These are phyloP conservation scores for Populus hybrid DNA, from an alignment of 441 rosid genomes.

Conservation along the genomic window DNA sequence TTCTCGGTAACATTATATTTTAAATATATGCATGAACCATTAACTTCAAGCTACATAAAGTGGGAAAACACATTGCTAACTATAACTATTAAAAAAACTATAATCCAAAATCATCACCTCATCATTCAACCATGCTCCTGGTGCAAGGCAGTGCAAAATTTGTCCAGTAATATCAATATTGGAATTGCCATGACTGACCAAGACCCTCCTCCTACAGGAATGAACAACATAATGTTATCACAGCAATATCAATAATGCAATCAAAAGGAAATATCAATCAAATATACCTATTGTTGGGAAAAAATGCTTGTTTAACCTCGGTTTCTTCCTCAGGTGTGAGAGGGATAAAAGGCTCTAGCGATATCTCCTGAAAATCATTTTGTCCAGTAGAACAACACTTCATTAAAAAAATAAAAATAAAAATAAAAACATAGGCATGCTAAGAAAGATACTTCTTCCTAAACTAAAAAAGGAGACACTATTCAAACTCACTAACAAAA, in stretches of 20 bases:
- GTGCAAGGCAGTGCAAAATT: conserved; percentile 63
- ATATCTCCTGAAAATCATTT: conserved; percentile 40
- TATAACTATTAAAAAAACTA: neutral
- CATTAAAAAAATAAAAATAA: too few species aligned
- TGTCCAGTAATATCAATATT: conserved; percentile 74
- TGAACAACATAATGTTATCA: conserved; percentile 10
- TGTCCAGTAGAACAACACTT: neutral
- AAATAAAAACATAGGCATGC: neutral
- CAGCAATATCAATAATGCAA: conserved; percentile 3
- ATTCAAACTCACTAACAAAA: neutral
- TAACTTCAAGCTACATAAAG: neutral
- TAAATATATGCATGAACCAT: neutral
- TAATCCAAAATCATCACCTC: conserved; percentile 52
- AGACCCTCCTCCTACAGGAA: conserved; percentile 41
- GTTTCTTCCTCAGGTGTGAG: conserved; percentile 47
- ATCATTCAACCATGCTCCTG: conserved; percentile 87
- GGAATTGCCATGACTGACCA: conserved; percentile 53
- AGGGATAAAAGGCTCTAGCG: conserved; percentile 37
- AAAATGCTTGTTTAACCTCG: conserved; percentile 49
- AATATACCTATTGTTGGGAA: conserved; percentile 51
- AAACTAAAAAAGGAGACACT: neutral
- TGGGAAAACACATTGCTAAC: neutral
- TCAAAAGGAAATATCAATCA: conserved; percentile 2
- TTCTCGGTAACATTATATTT: neutral
- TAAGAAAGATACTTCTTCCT: neutral